Percentiles rank a stretch among this genome's conserved stretches.
Evolutionary conservation across 352 stramenopile genomes (phyloP).

Genomic region (Phytophthora pisi): DNA sequence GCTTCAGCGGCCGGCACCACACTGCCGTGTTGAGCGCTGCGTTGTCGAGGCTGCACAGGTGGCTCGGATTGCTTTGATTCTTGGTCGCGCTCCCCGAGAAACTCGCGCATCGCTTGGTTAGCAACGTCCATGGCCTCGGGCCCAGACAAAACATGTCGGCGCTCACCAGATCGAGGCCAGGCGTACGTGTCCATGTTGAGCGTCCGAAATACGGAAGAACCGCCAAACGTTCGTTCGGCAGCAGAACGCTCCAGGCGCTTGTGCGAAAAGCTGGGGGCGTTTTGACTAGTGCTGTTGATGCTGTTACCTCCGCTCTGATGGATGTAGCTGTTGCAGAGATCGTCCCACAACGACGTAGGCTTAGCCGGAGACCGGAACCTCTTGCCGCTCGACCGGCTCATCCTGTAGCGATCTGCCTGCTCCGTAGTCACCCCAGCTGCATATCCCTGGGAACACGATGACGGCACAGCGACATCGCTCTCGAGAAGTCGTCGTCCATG

Average conservation of each 20-base stretch:
- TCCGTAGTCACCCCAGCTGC: slow-evolving; percentile 39
- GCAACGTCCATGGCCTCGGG: slow-evolving; percentile 46
- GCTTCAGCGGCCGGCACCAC: neutral
- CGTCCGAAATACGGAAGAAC: slow-evolving; percentile 32
- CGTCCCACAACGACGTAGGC: slow-evolving; percentile 26
- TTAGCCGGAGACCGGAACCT: slow-evolving; percentile 31
- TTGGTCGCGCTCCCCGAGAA: slow-evolving; percentile 30
- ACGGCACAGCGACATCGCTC: slow-evolving; percentile 18
- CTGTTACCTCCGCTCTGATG: slow-evolving; percentile 19
- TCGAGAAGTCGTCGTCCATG: slow-evolving; percentile 30
- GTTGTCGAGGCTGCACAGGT: neutral
- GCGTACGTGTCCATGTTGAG: slow-evolving; percentile 27
- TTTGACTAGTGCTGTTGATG: neutral
- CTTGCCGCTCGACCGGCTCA: slow-evolving; percentile 38
- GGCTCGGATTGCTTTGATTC: slow-evolving; percentile 21
- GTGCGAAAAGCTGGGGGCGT: slow-evolving; percentile 15
- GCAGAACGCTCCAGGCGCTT: slow-evolving; percentile 24
- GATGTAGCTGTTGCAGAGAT: slow-evolving; percentile 31
- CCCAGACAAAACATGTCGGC: slow-evolving; percentile 35
- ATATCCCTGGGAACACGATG: slow-evolving; percentile 7
- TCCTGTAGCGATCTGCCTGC: slow-evolving; percentile 37
- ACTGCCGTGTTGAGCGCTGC: neutral
- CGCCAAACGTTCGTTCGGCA: slow-evolving; percentile 27
- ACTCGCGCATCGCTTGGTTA: slow-evolving; percentile 38
- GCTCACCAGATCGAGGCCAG: slow-evolving; percentile 26